A percentile compares a stretch with the other conserved stretches of the same genome.
phyloP scores from a whole-genome alignment of 805 yeast species.

The Pichia eremophila region DNA sequence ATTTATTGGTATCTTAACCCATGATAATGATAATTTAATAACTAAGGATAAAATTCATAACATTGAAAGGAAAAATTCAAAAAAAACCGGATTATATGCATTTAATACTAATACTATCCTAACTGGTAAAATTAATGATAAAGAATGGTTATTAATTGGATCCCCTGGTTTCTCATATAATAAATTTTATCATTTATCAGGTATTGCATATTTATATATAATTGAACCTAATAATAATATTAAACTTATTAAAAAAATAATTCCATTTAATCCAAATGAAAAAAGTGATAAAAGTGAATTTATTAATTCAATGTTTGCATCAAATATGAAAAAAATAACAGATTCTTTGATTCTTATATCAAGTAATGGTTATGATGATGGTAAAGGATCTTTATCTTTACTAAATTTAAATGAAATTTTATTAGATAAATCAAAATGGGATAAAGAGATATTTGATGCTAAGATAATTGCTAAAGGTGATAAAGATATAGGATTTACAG shows the following conservation, averaged over 20 bases:
- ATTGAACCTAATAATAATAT: neutral
- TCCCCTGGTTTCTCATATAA: constrained; percentile 21
- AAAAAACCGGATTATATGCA: constrained; percentile 22
- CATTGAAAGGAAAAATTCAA: constrained; percentile 13
- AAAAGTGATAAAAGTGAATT: neutral
- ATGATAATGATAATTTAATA: neutral
- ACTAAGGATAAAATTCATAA: neutral
- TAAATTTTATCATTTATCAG: constrained; percentile 28
- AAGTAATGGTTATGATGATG: constrained; percentile 25
- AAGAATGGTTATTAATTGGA: constrained; percentile 24
- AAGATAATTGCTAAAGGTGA: constrained; percentile 16
- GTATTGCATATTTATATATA: constrained; percentile 28
- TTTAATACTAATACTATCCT: constrained; percentile 16
- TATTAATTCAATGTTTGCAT: constrained; percentile 16
- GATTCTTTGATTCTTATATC: constrained; percentile 26
- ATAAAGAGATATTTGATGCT: constrained; percentile 1
- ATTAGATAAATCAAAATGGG: neutral
- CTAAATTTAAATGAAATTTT: constrained; percentile 19
- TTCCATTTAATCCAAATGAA: constrained; percentile 6
- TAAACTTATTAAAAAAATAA: constrained; percentile 10
- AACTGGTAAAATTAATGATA: constrained; percentile 11
- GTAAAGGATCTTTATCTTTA: constrained; percentile 40
- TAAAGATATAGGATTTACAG: constrained; percentile 27
- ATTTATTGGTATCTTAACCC: neutral
- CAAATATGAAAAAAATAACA: constrained; percentile 6